Percentiles rank a stretch among this genome's conserved stretches.
phyloP scores from a whole-genome alignment of 768 basidiomycete genomes.

The Royoungia palumana region DNA sequence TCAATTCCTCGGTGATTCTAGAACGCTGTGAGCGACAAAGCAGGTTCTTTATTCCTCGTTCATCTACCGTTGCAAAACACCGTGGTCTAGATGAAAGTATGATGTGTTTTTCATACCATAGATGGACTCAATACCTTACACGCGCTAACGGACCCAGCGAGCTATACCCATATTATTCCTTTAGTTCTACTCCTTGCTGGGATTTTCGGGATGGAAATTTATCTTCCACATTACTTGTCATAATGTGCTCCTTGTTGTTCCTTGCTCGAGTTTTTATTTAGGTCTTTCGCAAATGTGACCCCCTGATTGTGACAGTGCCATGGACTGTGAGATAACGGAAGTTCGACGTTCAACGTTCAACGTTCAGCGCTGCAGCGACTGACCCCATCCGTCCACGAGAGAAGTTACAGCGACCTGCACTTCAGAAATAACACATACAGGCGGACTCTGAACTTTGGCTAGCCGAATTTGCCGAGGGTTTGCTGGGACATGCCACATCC shows the following conservation, averaged over 20 bases:
- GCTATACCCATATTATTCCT: slow-evolving; percentile 28
- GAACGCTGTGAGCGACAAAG: slow-evolving; percentile 4
- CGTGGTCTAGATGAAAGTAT: slow-evolving; percentile 15
- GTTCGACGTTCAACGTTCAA: too few relatives aligned
- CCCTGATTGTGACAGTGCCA: slow-evolving; percentile 9
- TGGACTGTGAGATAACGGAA: too few relatives aligned
- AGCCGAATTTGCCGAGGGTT: too few relatives aligned
- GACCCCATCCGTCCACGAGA: too few relatives aligned
- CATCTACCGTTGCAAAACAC: neutral
- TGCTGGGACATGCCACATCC: too few relatives aligned
- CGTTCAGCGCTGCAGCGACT: too few relatives aligned
- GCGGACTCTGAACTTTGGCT: too few relatives aligned
- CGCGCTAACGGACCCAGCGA: slow-evolving; percentile 19
- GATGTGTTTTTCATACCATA: slow-evolving; percentile 14
- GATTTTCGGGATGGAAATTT: slow-evolving; percentile 7
- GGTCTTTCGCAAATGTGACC: neutral
- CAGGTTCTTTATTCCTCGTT: slow-evolving; percentile 7
- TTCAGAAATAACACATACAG: too few relatives aligned
- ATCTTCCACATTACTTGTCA: neutral
- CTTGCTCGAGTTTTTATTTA: neutral
- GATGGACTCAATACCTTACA: slow-evolving; percentile 16
- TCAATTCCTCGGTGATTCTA: slow-evolving; percentile 15
- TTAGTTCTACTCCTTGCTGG: slow-evolving; percentile 2
- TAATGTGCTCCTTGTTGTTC: neutral
- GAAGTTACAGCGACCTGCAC: too few relatives aligned